A percentile compares a stretch with the other conserved stretches of the same genome.
Conservation (phyloP, 2,329 filamentous ascomycete species). For the Fusarium virguliforme region DNA sequence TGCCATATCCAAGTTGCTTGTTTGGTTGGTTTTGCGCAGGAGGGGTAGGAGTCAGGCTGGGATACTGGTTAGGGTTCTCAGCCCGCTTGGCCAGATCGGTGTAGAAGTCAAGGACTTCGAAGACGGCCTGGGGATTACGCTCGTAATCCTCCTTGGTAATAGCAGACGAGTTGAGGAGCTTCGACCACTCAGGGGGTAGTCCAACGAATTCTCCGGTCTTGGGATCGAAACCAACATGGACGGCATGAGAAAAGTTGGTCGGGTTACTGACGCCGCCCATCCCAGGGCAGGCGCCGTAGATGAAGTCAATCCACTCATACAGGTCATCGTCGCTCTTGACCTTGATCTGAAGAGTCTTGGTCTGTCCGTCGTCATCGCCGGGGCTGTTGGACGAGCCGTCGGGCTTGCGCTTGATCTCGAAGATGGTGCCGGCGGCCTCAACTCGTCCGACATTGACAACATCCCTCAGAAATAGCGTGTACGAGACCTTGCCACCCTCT, state of each 20-base stretch:
- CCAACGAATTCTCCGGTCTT: slow-evolving; percentile 96
- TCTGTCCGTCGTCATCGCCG: slow-evolving; percentile 83
- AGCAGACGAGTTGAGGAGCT: slow-evolving; percentile 93
- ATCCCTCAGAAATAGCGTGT: slow-evolving; percentile 87
- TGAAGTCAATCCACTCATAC: slow-evolving; percentile 99
- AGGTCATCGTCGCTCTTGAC: slow-evolving; percentile 97
- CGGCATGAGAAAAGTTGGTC: slow-evolving; percentile 96
- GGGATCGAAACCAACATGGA: slow-evolving; percentile 97
- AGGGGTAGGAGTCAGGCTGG: slow-evolving; percentile 78
- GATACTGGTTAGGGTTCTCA: slow-evolving; percentile 79
- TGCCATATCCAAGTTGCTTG: slow-evolving; percentile 75
- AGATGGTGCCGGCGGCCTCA: slow-evolving; percentile 91
- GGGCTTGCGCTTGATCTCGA: slow-evolving; percentile 88
- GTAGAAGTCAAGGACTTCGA: slow-evolving; percentile 89
- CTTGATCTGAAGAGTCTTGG: slow-evolving; percentile 89
- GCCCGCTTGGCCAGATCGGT: slow-evolving; percentile 85
- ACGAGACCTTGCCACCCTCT: slow-evolving; percentile 88
- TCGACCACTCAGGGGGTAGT: slow-evolving; percentile 96
- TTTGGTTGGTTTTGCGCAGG: slow-evolving; percentile 70
- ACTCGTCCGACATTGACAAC: slow-evolving; percentile 92
- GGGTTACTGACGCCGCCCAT: slow-evolving; percentile 99
- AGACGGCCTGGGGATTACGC: slow-evolving; percentile 90
- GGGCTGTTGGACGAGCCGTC: slow-evolving; percentile 80
- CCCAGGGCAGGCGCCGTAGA: slow-evolving; percentile 95
- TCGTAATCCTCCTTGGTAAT: slow-evolving; percentile 99